Conservation (phyloP, 306 rosid species). For the Ceratonia siliqua region DNA sequence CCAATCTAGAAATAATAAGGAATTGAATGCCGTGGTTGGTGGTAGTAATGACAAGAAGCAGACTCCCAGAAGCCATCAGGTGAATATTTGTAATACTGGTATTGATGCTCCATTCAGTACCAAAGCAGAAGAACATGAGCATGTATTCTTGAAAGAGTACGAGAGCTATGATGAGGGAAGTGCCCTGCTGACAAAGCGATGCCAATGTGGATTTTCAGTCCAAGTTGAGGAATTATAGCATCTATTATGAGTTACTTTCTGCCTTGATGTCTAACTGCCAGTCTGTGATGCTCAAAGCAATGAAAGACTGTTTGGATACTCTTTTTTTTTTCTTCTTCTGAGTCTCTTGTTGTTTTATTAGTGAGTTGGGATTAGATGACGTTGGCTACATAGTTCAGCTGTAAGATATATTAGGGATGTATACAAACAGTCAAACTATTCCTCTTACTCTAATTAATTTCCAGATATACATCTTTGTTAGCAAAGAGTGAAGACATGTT, state of each 20-base stretch:
- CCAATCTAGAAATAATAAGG: slow-evolving; percentile 25
- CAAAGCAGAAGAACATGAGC: slow-evolving; percentile 55
- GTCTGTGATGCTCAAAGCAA: slow-evolving; percentile 15
- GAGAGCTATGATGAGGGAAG: slow-evolving; percentile 62
- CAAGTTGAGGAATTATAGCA: slow-evolving; percentile 80
- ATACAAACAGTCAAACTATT: slow-evolving; percentile 2
- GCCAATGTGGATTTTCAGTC: slow-evolving; percentile 80
- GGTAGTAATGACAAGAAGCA: slow-evolving; percentile 37
- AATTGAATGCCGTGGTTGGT: slow-evolving; percentile 34
- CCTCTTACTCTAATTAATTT: not conserved
- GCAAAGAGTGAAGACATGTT: not conserved
- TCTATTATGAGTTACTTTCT: slow-evolving; percentile 1
- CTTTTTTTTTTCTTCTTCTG: not conserved
- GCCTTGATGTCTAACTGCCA: not conserved
- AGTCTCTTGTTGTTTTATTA: not conserved
- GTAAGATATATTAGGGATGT: slow-evolving; percentile 9
- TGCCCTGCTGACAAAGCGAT: slow-evolving; percentile 65
- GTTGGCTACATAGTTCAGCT: not conserved
- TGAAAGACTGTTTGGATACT: not conserved
- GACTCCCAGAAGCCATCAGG: slow-evolving; percentile 31
- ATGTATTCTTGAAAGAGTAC: slow-evolving; percentile 71
- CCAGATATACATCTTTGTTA: not conserved
- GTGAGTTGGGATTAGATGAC: not conserved
- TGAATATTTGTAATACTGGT: slow-evolving; percentile 15
- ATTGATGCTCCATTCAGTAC: slow-evolving; percentile 30